Evolutionary conservation across 371 early-diverging fungal species (phyloP), one percentile per base, ranked within the genome.

Genomic region (Scutellospora calospora): DNA sequence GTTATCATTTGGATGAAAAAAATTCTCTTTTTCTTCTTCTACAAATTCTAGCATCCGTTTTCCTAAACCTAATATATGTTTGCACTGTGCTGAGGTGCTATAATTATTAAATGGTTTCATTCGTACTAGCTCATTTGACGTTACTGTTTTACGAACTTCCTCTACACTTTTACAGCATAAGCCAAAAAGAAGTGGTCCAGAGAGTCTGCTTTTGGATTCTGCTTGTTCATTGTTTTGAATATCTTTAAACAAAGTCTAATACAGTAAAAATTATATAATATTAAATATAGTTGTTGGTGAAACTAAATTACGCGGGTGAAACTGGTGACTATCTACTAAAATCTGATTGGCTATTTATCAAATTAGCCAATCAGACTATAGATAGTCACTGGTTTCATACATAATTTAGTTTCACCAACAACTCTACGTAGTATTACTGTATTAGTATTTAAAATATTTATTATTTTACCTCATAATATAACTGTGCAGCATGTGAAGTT

Each of bases 11-110:
- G 27, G 18, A 63, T 63, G 33, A 63, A 63, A 63, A 27, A 31
- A 31, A 63, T 63, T 63, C 18, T 63, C 66, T 38, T 65, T 65
- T 31, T 65, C 38, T 38, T 25, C 12, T 38, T 65, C 38, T 31
- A 65, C 38, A 35, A 35, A 14, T 31, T 65, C 35, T 18, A 35
- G 33, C 3, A 65, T 8, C 16, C 18, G 66, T 0, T 38, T 31
- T 38, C 33, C 31, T 65, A 65, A 29, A n/a, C 3, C 20, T 38
- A 65, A 38, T 20, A 65, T 38, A 16, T 65, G n/a, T 5, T 20
- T 14, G 12, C 66, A 1, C 20, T 65, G 27, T 14, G 66, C 33
- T 6, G 8, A 9, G 8, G 12, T 65, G 20, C 66, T 65, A 65
- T 31, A 33, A 18, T 38, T 20, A 65, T 16, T n/a, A 38, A 65